Percentiles rank a stretch among this genome's conserved stretches.
Evolutionary conservation across 2,329 filamentous ascomycete genomes (phyloP).

Genomic region (Colletotrichum sp.): DNA sequence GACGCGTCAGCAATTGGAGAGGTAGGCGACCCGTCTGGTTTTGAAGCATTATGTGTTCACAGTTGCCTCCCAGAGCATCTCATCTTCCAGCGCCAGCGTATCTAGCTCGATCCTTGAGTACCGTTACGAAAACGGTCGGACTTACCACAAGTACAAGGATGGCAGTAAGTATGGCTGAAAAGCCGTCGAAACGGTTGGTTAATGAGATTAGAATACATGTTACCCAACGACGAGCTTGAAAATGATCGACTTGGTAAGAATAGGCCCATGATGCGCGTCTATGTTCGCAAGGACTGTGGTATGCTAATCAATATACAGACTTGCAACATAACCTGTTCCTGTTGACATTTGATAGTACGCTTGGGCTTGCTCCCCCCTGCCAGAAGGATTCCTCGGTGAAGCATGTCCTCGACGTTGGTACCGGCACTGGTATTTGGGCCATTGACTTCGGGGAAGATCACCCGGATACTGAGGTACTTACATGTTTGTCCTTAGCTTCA

Average conservation of each 20-base stretch:
- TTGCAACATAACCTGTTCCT: conserved; percentile 60
- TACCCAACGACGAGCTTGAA: conserved; percentile 8
- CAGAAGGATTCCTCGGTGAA: background rate
- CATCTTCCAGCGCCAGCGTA: conserved; percentile 25
- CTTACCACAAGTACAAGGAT: conserved; percentile 6
- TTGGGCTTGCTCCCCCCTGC: conserved; percentile 2
- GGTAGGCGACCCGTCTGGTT: background rate
- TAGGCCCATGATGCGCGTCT: no score
- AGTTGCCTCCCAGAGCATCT: background rate
- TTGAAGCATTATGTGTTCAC: background rate
- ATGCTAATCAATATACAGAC: conserved; percentile 31
- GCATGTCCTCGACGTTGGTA: conserved; percentile 29
- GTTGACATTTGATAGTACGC: conserved; percentile 39
- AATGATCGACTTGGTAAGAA: conserved; percentile 22
- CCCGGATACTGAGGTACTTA: conserved; percentile 31
- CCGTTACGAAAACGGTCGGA: background rate
- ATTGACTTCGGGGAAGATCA: conserved; percentile 45
- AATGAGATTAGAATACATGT: background rate
- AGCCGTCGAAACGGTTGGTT: background rate
- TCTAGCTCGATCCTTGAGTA: conserved; percentile 32
- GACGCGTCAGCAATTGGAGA: background rate
- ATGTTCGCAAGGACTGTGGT: background rate
- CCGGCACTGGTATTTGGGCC: conserved; percentile 33
- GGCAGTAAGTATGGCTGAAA: background rate
- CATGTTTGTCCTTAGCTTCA: background rate